A percentile compares a stretch with the other conserved stretches of the same genome.
These are phyloP conservation scores for Protomyces inouyei DNA, from an alignment of 1,139 yeast genomes.

Conservation along the genomic window DNA sequence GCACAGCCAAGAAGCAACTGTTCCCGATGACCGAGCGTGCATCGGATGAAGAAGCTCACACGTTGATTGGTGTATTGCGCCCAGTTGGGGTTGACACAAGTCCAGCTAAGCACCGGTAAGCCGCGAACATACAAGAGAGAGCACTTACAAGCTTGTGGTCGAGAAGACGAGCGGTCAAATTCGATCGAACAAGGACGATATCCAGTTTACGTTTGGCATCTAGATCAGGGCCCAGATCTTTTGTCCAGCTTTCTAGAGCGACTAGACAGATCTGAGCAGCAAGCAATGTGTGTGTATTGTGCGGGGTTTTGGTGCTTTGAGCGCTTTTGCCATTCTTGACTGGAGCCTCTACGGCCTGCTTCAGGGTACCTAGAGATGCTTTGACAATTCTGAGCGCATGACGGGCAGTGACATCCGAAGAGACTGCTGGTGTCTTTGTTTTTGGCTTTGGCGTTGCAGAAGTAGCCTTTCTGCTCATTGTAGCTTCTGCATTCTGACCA, in stretches of 20 bases:
- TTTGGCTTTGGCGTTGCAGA: background rate
- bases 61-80: too few species aligned
- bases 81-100: too few species aligned
- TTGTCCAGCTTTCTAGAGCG: background rate
- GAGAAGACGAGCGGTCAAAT: constrained; percentile 4
- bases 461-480: background rate
- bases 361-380: constrained; percentile 1
- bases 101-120: too few species aligned
- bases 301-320: background rate
- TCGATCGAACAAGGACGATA: constrained; percentile 9
- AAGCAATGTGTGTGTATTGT: background rate
- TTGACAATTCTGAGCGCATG: constrained; percentile 13
- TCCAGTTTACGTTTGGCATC: background rate
- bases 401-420: background rate
- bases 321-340: background rate
- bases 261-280: background rate
- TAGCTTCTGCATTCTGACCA: background rate
- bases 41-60: background rate
- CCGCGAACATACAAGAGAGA: too few species aligned
- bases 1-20: background rate
- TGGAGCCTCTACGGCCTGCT: background rate
- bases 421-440: background rate
- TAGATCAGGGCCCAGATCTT: background rate
- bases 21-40: background rate
- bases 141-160: constrained; percentile 5